Conservation (phyloP, 768 basidiomycete species). For the Rhodotorula sphaerocarpa region DNA sequence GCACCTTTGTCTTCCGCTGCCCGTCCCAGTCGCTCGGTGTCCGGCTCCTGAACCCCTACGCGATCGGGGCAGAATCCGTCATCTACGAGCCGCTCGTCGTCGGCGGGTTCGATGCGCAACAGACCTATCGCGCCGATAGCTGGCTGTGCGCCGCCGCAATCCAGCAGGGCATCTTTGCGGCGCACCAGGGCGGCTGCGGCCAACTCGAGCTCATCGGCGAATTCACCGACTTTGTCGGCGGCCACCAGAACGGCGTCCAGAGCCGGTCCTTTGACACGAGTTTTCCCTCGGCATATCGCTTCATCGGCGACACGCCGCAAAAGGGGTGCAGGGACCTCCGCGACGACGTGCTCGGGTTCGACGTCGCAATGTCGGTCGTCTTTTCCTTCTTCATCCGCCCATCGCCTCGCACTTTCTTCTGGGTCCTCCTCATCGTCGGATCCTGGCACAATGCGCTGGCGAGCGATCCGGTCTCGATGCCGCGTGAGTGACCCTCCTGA, state of each 20-base stretch:
- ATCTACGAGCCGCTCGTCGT: slow-evolving; percentile 67
- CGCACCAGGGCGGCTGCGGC: slow-evolving; percentile 67
- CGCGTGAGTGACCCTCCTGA: slow-evolving; percentile 20
- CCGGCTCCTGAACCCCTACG: slow-evolving; percentile 62
- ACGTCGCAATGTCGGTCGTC: slow-evolving; percentile 58
- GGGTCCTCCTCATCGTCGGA: slow-evolving; percentile 42
- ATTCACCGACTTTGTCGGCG: slow-evolving; percentile 61
- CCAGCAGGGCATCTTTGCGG: slow-evolving; percentile 57
- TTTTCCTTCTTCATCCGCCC: slow-evolving; percentile 69
- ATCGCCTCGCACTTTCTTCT: slow-evolving; percentile 55
- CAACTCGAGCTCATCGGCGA: slow-evolving; percentile 61
- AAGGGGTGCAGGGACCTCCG: slow-evolving; percentile 65
- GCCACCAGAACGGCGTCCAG: slow-evolving; percentile 55
- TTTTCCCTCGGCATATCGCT: slow-evolving; percentile 64
- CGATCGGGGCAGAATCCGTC: slow-evolving; percentile 60
- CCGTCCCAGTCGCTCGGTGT: slow-evolving; percentile 62
- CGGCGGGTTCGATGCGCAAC: slow-evolving; percentile 67
- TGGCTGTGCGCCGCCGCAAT: slow-evolving; percentile 78
- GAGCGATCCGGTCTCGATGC: slow-evolving; percentile 51
- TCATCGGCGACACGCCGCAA: slow-evolving; percentile 50
- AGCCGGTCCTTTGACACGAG: slow-evolving; percentile 66
- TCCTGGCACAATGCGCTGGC: slow-evolving; percentile 79
- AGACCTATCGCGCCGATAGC: slow-evolving; percentile 71
- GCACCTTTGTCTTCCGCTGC: slow-evolving; percentile 67
- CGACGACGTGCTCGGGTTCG: slow-evolving; percentile 61